phyloP scores from a whole-genome alignment of 306 rosid genomes.

The Rosa chinensis region DNA sequence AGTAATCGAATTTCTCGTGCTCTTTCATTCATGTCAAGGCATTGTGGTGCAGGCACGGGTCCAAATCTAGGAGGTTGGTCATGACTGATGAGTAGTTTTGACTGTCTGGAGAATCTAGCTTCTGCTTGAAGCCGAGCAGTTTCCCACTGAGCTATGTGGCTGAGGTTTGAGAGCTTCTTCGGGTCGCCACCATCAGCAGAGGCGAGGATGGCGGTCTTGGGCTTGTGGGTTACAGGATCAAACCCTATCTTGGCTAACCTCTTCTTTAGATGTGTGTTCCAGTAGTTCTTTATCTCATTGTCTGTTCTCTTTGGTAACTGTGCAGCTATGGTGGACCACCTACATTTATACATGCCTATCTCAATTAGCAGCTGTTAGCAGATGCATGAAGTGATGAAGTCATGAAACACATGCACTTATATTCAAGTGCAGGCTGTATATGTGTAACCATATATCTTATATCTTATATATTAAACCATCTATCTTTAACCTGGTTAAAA shows the following conservation, averaged over 20 bases:
- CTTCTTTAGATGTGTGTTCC: conserved; percentile 10
- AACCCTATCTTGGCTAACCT: conserved; percentile 15
- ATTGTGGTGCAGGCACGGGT: background rate
- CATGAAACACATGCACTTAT: background rate
- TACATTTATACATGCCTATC: background rate
- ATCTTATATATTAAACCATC: too few species aligned
- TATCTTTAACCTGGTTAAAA: too few species aligned
- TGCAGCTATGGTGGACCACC: conserved; percentile 12
- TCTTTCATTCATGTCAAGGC: conserved; percentile 8
- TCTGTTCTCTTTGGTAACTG: conserved; percentile 3
- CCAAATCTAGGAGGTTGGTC: background rate
- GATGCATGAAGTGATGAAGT: background rate
- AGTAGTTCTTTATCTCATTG: background rate
- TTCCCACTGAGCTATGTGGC: conserved; percentile 32
- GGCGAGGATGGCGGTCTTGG: conserved; percentile 5
- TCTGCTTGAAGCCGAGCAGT: conserved; percentile 22
- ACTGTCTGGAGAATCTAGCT: conserved; percentile 14
- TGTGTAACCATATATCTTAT: too few species aligned
- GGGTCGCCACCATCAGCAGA: conserved; percentile 7
- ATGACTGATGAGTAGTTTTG: background rate
- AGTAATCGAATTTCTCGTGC: conserved; percentile 4
- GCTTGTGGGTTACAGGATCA: conserved; percentile 28
- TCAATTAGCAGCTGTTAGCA: background rate
- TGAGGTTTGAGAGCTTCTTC: conserved; percentile 10
- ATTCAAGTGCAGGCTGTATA: too few species aligned